A percentile compares a stretch with the other conserved stretches of the same genome.
Evolutionary conservation across 306 rosid species (phyloP).

Genomic region (Argentina anserina): DNA sequence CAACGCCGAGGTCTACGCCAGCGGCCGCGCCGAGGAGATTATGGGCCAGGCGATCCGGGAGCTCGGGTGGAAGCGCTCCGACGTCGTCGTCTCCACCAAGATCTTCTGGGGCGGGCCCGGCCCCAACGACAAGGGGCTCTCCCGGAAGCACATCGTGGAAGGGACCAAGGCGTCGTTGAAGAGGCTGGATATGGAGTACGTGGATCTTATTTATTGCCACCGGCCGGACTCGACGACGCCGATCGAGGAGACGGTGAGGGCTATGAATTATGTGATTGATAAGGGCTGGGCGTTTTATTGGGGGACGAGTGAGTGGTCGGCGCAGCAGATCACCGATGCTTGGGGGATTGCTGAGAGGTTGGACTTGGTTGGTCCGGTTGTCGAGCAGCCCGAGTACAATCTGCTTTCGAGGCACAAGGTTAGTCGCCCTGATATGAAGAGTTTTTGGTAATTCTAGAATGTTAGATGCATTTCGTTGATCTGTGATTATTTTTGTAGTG

Average conservation of each 20-base stretch:
- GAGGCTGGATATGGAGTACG: conserved; percentile 82
- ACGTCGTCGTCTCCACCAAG: conserved; percentile 89
- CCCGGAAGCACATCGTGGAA: conserved; percentile 80
- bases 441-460: neutral
- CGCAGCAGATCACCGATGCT: conserved; percentile 97
- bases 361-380: conserved; percentile 81
- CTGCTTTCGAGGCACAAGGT: conserved; percentile 83
- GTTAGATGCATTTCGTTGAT: neutral
- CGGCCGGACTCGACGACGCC: conserved; percentile 79
- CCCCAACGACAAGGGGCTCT: conserved; percentile 91
- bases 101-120: conserved; percentile 99
- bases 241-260: conserved; percentile 90
- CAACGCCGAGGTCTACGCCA: conserved; percentile 98
- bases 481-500: neutral
- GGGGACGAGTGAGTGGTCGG: conserved; percentile 99
- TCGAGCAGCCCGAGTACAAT: conserved; percentile 98
- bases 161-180: conserved; percentile 85
- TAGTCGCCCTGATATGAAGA: neutral
- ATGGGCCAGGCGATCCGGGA: conserved; percentile 95
- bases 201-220: conserved; percentile 79
- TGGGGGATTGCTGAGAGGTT: conserved; percentile 71
- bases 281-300: conserved; percentile 92
- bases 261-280: conserved; percentile 82
- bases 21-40: conserved; percentile 95
- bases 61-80: conserved; percentile 93